Base-by-base conservation (phyloP, 495 filamentous ascomycete species). In the Diplogelasinospora grovesii region DNA sequence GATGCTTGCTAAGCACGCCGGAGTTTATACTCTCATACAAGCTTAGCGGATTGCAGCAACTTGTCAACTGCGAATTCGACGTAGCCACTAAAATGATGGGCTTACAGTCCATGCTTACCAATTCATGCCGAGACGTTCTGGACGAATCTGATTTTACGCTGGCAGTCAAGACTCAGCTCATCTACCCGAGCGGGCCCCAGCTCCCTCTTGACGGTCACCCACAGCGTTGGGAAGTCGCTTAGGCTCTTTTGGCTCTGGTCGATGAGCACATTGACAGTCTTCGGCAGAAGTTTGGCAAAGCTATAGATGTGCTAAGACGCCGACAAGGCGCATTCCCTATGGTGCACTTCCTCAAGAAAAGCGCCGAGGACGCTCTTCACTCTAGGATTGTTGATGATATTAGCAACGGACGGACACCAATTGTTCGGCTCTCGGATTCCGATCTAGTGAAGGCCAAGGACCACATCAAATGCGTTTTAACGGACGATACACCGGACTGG, bases 91-190 rank as follows among this genome's bases (percentile, higher is more conserved):
- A 44, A 7, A 70, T 77, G 60, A 58, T 69, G 28, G 53, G 45
- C 16, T 54, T 70, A 3, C 71, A 80, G 43, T 32, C 26, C 4
- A 77, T 74, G 74, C 30, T 80, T 3, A 54, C 63, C 16, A 13
- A 41, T 0, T 44, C 43, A 20, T 66, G 56, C 22, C 65, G 74
- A 8, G 77, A 81, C 51, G 56, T 81, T 1, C 49, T 81, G 0
- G 77, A 79, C 46, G 77, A 81, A 41, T 74, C 64, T 5, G 77
- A 81, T 39, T 66, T 66, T 21, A 74, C 70, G 0, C 46, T 80
- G 7, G 61, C 71, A 0, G 60, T 69, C 0, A 62, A 61, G 21
- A 70, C 67, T 0, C 67, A 72, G 43, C 53, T 72, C 1, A 72
- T 67, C 30, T 76, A 75, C 31, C 74, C 73, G 0, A 64, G 61